Base-by-base conservation (phyloP, 805 yeast species). In the Schwanniomyces vanrijiae region DNA sequence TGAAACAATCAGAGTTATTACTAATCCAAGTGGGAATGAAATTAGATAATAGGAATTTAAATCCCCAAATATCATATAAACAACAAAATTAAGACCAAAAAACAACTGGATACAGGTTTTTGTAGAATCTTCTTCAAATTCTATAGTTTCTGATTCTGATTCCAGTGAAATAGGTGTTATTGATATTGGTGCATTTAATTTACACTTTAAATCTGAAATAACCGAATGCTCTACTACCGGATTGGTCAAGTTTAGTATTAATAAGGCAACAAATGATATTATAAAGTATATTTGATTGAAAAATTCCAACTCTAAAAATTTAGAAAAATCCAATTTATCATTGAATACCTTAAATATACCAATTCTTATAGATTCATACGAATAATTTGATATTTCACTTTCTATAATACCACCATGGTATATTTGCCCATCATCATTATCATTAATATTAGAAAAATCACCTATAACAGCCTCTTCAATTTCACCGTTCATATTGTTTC, bases 191-290 rank as follows among this genome's bases (percentile, higher is more conserved):
- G 40, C 19, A 19, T 24, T 49, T 42, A 28, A 31, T 31, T 39
- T 38, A 28, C 29, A 26, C n/a, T 45, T 39, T 4, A 53, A 22
- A 16, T 41, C 26, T 24, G 25, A 42, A 19, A 54, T 41, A 5
- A 45, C 39, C 1, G 50, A n/a, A 21, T 56, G 58, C 18, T 65
- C 62, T 28, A 69, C 48, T 7, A 71, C 73, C 1, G 76, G 76
- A 10, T 56, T 62, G 9, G 72, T 57, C 10, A 66, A 13, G 19
- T 65, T 55, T 20, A 71, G 51, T 4, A 68, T 14, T 4, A 63
- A 28, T 3, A 60, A 47, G 2, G 67, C 49, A 5, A 74, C 71
- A 1, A 55, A 46, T 3, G 61, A 46, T 2, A 58, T 11, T 2
- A 58, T 31, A 4, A 45, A 44, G 38, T 49, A 53, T 2, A 54